Evolutionary conservation across 352 stramenopile species (phyloP).

Genomic region (Globisporangium radiosum): DNA sequence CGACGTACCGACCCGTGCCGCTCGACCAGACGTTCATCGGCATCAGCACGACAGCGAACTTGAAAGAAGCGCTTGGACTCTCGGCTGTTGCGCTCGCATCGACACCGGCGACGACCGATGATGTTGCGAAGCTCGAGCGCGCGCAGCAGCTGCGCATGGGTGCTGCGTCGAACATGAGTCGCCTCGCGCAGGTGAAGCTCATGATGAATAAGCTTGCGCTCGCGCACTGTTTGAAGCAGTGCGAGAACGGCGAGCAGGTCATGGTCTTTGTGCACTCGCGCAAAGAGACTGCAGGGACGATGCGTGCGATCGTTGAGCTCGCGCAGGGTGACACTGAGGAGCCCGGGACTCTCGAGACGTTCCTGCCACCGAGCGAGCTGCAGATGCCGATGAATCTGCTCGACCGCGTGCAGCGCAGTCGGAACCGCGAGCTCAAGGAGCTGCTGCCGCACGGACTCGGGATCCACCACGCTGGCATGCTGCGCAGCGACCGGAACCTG

Average conservation of each 20-base stretch:
- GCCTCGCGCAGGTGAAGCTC: conserved; percentile 52
- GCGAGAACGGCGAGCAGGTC: conserved; percentile 74
- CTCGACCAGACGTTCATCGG: conserved; percentile 98
- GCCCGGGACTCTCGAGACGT: conserved; percentile 40
- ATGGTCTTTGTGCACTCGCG: conserved; percentile 99
- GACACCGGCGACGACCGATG: conserved; percentile 39
- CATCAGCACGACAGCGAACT: conserved; percentile 72
- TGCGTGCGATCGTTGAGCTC: conserved; percentile 89
- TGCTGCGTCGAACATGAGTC: conserved; percentile 37
- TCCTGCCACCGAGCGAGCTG: conserved; percentile 49
- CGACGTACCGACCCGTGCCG: conserved; percentile 97
- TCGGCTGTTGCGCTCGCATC: conserved; percentile 38
- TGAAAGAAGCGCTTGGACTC: conserved; percentile 60
- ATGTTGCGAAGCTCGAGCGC: conserved; percentile 29
- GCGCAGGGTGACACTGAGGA: conserved; percentile 68
- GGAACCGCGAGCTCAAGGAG: conserved; percentile 94
- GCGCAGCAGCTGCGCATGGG: conserved; percentile 14
- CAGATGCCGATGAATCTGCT: conserved; percentile 44
- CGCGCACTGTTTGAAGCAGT: conserved; percentile 59
- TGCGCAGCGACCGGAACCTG: conserved; percentile 91
- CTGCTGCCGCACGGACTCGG: conserved; percentile 93
- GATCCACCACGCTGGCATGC: conserved; percentile 99
- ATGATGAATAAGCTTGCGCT: conserved; percentile 86
- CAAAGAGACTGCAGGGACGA: conserved; percentile 96
- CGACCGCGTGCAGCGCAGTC: conserved; percentile 87